Evolutionary conservation across 2,329 filamentous ascomycete species (phyloP), one percentile per base, ranked within the genome.

Genomic region (Elsinoe fawcettii): DNA sequence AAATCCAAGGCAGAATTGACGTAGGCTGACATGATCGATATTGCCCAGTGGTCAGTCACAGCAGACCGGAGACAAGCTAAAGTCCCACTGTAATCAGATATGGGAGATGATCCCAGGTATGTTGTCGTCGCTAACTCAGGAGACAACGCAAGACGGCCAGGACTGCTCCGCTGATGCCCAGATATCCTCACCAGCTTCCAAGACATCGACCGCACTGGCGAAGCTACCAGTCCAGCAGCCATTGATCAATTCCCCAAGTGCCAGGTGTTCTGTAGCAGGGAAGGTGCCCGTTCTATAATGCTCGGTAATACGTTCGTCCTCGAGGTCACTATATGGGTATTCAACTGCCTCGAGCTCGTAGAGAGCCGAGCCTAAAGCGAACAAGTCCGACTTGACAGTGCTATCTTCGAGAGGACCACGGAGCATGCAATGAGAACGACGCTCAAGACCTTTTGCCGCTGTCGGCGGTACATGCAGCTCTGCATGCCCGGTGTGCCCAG

Each of bases 341-440:
- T 39, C 22, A 4, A 44, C 44, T 16, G 32, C 25, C 20, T 57
- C 55, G 5, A 57, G 44, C 25, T 57, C 55, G 27, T 57, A 57
- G 7, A 57, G 8, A 22, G 55, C 32, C 14, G 55, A 51, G 1
- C 55, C 55, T 7, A 57, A 23, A n/a, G 55, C 55, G n/a, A 57
- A 57, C n/a, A 57, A 39, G 55, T 60, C 44, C 11, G 60, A 41
- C 41, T 56, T 34, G 23, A 56, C 58, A 14, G 53, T 56, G 22
- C 32, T 56, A 25, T 53, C 36, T 1, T n/a, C 34, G 3, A 43
- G 23, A 6, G 44, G 43, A 18, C 57, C 58, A 9, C 58, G 53
- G 20, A 54, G 58, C 41, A 59, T 49, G 36, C n/a, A 59, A 23
- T 59, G 58, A 37, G 53, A 57, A 5, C 5, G 11, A 12, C 14